Percentiles rank a stretch among this genome's conserved stretches.
Conservation (phyloP, 345 rosid genomes). For the Moricandia arvensis region DNA sequence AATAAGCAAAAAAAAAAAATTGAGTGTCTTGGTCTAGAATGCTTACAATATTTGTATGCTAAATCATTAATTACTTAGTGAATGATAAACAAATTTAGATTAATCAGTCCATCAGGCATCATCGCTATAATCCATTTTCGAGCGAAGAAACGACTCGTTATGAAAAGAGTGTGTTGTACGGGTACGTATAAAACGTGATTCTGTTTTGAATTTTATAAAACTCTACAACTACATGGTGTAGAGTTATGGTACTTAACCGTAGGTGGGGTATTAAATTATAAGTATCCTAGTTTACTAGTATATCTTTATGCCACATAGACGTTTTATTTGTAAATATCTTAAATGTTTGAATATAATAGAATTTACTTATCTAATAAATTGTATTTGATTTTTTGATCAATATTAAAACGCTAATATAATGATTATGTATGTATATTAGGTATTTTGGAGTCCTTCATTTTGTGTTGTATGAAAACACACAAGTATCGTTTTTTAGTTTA, state of each 20-base stretch:
- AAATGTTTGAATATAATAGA: no score
- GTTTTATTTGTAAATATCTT: background rate
- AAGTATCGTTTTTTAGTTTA: background rate
- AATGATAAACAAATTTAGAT: no score
- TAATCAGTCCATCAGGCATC: no score
- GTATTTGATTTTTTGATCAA: no score
- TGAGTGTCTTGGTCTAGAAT: background rate
- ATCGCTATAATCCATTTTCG: no score
- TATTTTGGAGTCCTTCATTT: background rate
- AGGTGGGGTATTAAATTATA: background rate
- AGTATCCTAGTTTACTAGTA: background rate
- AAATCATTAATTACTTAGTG: no score
- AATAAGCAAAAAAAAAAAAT: no score
- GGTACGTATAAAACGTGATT: background rate
- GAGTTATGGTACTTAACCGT: no score
- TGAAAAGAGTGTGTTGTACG: background rate
- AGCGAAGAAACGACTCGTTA: background rate
- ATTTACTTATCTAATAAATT: no score
- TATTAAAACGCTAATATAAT: background rate
- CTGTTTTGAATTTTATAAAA: background rate
- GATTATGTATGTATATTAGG: background rate
- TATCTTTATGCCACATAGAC: background rate
- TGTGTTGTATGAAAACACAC: background rate
- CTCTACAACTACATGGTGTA: background rate
- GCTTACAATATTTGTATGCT: background rate